These are phyloP conservation scores for Cadophora sp. DNA, from an alignment of 2,329 filamentous ascomycete genomes.

Conservation along the genomic window DNA sequence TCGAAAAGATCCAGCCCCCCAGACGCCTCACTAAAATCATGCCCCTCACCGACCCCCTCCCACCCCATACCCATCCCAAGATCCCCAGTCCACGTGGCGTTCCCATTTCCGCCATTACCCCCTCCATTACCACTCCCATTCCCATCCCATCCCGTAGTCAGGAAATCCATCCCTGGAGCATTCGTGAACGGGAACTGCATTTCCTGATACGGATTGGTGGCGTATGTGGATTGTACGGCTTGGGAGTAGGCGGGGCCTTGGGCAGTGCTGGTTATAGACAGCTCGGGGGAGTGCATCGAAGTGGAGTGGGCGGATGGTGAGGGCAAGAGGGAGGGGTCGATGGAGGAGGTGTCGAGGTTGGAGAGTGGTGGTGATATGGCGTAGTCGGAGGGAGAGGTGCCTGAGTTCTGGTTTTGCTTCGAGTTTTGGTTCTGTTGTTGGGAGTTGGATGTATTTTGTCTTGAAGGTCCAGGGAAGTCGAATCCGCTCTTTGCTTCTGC, in stretches of 20 bases:
- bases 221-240: conserved; percentile 22
- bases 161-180: conserved; percentile 40
- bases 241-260: conserved; percentile 15
- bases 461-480: conserved; percentile 22
- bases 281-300: conserved; percentile 10
- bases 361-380: conserved; percentile 39
- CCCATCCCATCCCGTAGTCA: conserved; percentile 30
- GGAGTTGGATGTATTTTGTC: conserved; percentile 20
- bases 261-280: not conserved
- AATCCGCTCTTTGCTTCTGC: conserved; percentile 31
- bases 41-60: conserved; percentile 30
- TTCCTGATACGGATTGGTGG: conserved; percentile 26
- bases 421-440: conserved; percentile 15
- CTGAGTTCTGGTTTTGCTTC: conserved; percentile 16
- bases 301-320: conserved; percentile 13
- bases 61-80: conserved; percentile 33
- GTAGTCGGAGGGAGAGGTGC: conserved; percentile 33
- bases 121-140: conserved; percentile 23
- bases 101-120: conserved; percentile 25
- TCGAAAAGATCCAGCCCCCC: conserved; percentile 54
- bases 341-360: conserved; percentile 36
- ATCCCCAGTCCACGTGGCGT: conserved; percentile 27
- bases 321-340: conserved; percentile 41
- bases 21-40: conserved; percentile 41
- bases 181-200: conserved; percentile 38